These are phyloP conservation scores for Magnaporthiopsis poae DNA, from an alignment of 2,329 filamentous ascomycete genomes.

Conservation along the genomic window DNA sequence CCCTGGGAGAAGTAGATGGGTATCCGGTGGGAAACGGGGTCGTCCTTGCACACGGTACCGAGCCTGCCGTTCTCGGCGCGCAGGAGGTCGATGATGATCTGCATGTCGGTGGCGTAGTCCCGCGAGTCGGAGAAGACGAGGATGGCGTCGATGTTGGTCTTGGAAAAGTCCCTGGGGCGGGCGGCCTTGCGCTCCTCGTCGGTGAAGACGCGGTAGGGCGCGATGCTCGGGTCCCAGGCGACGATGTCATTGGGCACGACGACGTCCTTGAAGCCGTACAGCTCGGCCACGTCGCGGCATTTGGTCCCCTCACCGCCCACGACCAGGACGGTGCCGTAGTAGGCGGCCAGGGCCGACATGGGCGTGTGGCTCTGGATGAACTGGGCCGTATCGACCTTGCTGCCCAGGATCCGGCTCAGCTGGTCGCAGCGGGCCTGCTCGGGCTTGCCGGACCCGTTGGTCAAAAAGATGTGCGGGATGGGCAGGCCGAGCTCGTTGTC, in stretches of 20 bases:
- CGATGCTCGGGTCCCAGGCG: slow-evolving; percentile 58
- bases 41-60: slow-evolving; percentile 49
- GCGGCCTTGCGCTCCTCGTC: slow-evolving; percentile 58
- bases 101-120: slow-evolving; percentile 66
- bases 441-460: slow-evolving; percentile 65
- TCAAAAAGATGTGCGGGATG: slow-evolving; percentile 66
- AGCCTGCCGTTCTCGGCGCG: slow-evolving; percentile 58
- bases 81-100: slow-evolving; percentile 66
- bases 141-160: slow-evolving; percentile 64
- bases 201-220: slow-evolving; percentile 59
- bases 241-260: slow-evolving; percentile 65
- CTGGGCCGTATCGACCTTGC: slow-evolving; percentile 58
- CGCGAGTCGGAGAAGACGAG: slow-evolving; percentile 65
- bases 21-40: slow-evolving; percentile 56
- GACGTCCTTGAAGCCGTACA: slow-evolving; percentile 65
- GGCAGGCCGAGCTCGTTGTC: slow-evolving; percentile 71
- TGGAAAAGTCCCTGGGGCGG: slow-evolving; percentile 60
- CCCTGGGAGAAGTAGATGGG: slow-evolving; percentile 56
- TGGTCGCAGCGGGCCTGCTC: slow-evolving; percentile 56
- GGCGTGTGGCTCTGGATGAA: slow-evolving; percentile 72
- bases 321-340: slow-evolving; percentile 67
- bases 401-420: slow-evolving; percentile 55
- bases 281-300: slow-evolving; percentile 62
- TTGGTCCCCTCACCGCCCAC: slow-evolving; percentile 67
- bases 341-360: slow-evolving; percentile 65